A percentile compares a stretch with the other conserved stretches of the same genome.
These are phyloP conservation scores for Forsythia suspensa DNA, from an alignment of 257 asterid genomes.

Conservation along the genomic window DNA sequence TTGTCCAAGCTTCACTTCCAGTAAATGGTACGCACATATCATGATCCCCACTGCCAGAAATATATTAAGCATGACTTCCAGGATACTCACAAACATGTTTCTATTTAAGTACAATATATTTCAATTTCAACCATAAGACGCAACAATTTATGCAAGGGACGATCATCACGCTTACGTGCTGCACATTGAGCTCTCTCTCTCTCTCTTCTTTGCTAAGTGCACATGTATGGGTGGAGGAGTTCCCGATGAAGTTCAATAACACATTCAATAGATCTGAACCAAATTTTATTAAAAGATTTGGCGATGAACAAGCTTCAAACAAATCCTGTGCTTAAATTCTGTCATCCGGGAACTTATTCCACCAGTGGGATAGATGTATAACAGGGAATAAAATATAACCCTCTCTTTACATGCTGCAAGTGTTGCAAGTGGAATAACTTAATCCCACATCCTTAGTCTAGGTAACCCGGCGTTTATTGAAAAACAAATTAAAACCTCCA, in stretches of 20 bases:
- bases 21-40: slow-evolving; percentile 96
- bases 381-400: neutral
- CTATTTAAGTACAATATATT: neutral
- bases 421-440: neutral
- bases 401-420: neutral
- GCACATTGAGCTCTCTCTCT: neutral
- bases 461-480: neutral
- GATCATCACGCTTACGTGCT: neutral
- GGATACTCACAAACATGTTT: neutral
- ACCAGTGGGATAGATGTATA: neutral
- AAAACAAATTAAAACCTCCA: neutral
- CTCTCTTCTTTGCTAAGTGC: neutral
- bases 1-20: slow-evolving; percentile 91
- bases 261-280: neutral
- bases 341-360: neutral
- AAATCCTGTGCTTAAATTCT: neutral
- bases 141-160: neutral
- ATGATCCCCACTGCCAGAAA: slow-evolving; percentile 81
- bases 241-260: neutral
- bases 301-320: neutral
- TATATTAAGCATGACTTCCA: neutral
- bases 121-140: neutral
- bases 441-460: neutral
- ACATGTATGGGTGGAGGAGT: neutral
- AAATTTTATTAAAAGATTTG: too few relatives aligned